Conservation (phyloP, 2,329 filamentous ascomycete species). For the Colletotrichum plurivorum region DNA sequence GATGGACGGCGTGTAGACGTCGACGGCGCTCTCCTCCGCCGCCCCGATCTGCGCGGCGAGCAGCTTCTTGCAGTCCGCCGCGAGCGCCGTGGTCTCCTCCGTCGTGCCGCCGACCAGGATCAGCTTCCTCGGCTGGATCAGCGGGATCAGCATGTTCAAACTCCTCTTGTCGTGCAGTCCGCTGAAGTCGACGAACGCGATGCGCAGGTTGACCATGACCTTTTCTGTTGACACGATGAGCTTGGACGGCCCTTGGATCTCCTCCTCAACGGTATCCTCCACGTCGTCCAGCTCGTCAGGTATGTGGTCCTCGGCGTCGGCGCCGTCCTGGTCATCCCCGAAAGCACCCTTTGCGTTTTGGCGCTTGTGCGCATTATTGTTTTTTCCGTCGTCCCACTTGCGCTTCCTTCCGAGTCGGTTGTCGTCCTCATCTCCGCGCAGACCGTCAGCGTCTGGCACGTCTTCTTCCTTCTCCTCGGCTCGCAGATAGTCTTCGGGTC, state of each 20-base stretch:
- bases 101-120: slow-evolving; percentile 88
- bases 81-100: slow-evolving; percentile 84
- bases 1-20: slow-evolving; percentile 87
- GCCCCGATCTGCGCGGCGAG: slow-evolving; percentile 62
- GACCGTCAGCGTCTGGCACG: slow-evolving; percentile 71
- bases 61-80: slow-evolving; percentile 83
- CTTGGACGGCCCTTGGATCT: slow-evolving; percentile 78
- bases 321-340: slow-evolving; percentile 61
- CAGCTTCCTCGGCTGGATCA: slow-evolving; percentile 94
- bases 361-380: slow-evolving; percentile 69
- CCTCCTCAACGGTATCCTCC: slow-evolving; percentile 67
- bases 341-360: slow-evolving; percentile 62
- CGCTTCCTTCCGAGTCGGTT: slow-evolving; percentile 89
- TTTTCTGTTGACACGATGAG: slow-evolving; percentile 75
- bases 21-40: slow-evolving; percentile 65
- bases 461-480: slow-evolving; percentile 91
- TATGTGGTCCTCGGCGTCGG: slow-evolving; percentile 45
- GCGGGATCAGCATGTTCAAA: slow-evolving; percentile 92
- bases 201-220: slow-evolving; percentile 78
- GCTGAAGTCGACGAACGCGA: slow-evolving; percentile 92
- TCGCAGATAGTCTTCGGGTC: slow-evolving; percentile 92
- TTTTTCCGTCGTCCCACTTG: slow-evolving; percentile 83
- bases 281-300: slow-evolving; percentile 71
- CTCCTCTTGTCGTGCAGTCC: slow-evolving; percentile 95
- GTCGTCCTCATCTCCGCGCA: slow-evolving; percentile 65